Base-by-base conservation (phyloP, 345 rosid genomes). In the Ricinus communis region DNA sequence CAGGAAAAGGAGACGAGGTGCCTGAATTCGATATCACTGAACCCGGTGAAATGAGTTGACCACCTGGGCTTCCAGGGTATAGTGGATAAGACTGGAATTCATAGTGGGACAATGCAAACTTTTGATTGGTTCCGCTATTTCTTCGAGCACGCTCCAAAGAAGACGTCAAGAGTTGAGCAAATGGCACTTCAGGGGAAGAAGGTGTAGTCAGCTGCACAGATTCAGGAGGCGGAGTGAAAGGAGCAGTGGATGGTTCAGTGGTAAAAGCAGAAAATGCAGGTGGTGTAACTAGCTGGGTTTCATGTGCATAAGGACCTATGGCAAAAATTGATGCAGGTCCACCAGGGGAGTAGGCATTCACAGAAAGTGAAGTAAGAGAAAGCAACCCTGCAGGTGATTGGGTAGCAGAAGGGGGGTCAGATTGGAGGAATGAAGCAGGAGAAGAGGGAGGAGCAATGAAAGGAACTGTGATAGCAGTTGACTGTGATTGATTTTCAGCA, bases 401-500 rank as follows among this genome's bases (percentile, higher is more conserved):
- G 46, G 93, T 79, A 62, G 80, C 83, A 24, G 94, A 94, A 41
- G 97, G 85, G 73, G 98, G 91, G 71, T 87, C 95, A 0, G 98
- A 90, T 65, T 84, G 98, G 45, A 90, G 91, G 77, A 91, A 86
- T 0, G 97, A 91, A 59, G 88, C 94, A 19, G 98, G 98, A 49
- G 98, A 94, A 51, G 98, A 91, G 15, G 98, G 98, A 67, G 98
- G 98, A 28, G 98, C 95, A 25, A 91, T 85, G 55, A 93, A 91
- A 21, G 96, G 93, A 45, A 87, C 81, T 4, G 85, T 77, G 25
- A 84, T 45, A 5, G 89, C 62, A 60, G 88, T 85, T 8, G 89
- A 78, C 45, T 77, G 80, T 25, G 86, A 71, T 59, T 67, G 82
- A 80, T 78, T 82, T 52, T 79, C 87, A 55, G 77, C 41, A 18